Percentiles rank a stretch among this genome's conserved stretches.
phyloP scores from a whole-genome alignment of 192 early-diverging fungal species.

The Entomortierella parvispora region DNA sequence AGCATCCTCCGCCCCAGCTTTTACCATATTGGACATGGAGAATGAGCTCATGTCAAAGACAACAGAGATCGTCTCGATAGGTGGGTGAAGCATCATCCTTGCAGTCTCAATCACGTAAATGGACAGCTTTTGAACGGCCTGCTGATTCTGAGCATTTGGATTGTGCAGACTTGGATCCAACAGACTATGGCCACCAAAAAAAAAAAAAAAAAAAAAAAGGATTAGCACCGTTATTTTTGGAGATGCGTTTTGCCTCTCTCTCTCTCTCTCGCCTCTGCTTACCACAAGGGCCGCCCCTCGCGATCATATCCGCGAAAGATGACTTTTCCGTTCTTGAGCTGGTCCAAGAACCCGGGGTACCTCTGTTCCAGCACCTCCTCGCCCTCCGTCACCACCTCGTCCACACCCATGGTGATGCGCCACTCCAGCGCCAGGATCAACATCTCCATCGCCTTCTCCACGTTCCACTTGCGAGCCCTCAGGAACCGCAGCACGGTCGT shows the following conservation, averaged over 20 bases:
- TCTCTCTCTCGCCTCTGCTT: conserved; percentile 12
- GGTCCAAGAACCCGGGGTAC: conserved; percentile 55
- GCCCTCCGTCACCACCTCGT: conserved; percentile 57
- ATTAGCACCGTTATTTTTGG: neutral
- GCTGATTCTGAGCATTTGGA: conserved; percentile 64
- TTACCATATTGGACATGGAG: conserved; percentile 75
- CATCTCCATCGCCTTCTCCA: conserved; percentile 82
- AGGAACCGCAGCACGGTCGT: conserved; percentile 79
- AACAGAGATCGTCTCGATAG: conserved; percentile 73
- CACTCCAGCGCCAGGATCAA: conserved; percentile 72
- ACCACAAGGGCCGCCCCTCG: conserved; percentile 58
- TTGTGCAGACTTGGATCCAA: conserved; percentile 57
- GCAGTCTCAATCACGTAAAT: conserved; percentile 79
- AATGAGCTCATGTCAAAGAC: conserved; percentile 87
- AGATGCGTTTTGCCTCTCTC: too few relatives aligned
- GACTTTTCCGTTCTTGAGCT: conserved; percentile 58
- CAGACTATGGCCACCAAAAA: conserved; percentile 23
- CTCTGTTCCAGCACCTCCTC: conserved; percentile 55
- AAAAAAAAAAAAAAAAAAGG: conserved; percentile 11
- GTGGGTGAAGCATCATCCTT: conserved; percentile 65
- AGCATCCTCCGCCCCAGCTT: neutral
- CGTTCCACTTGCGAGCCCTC: conserved; percentile 89
- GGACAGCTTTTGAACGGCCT: conserved; percentile 68
- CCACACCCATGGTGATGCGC: conserved; percentile 66
- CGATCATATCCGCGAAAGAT: conserved; percentile 60